These are phyloP conservation scores for Artemisia argyi DNA, from an alignment of 129 eudicot species.

Conservation along the genomic window DNA sequence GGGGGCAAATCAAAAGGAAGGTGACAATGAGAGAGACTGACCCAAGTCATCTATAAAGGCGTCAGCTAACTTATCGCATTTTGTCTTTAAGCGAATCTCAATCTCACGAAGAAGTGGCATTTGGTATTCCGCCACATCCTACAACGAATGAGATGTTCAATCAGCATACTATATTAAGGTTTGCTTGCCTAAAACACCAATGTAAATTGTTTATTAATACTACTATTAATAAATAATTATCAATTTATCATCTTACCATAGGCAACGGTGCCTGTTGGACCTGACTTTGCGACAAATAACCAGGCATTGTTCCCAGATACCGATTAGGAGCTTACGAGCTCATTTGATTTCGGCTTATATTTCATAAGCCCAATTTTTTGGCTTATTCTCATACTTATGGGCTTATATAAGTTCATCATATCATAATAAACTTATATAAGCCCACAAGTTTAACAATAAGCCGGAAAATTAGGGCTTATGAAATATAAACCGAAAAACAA, in stretches of 20 bases:
- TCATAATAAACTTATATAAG: too few relatives aligned
- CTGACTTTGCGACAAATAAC: conserved; percentile 89
- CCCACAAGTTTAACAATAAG: too few relatives aligned
- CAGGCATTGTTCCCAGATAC: conserved; percentile 85
- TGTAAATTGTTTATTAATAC: background rate
- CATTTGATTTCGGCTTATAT: too few relatives aligned
- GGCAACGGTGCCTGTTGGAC: conserved; percentile 67
- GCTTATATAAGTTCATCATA: too few relatives aligned
- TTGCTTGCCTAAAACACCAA: background rate
- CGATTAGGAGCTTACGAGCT: conserved; percentile 48
- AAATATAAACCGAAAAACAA: too few relatives aligned
- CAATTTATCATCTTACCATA: conserved; percentile 42
- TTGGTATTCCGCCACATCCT: conserved; percentile 92
- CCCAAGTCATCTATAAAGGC: conserved; percentile 80
- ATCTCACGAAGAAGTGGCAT: conserved; percentile 85
- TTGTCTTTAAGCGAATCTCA: conserved; percentile 73
- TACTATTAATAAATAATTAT: background rate
- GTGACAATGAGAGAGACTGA: conserved; percentile 31
- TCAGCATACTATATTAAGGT: background rate
- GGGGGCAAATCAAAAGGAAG: too few relatives aligned
- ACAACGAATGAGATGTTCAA: conserved; percentile 22
- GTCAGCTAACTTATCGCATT: conserved; percentile 87
- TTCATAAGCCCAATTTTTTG: too few relatives aligned
- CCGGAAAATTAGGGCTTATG: too few relatives aligned
- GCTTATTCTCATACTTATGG: too few relatives aligned